Evolutionary conservation across 2,329 filamentous ascomycete genomes (phyloP), one percentile per base, ranked within the genome.

Genomic region (Lachnellula cervina): DNA sequence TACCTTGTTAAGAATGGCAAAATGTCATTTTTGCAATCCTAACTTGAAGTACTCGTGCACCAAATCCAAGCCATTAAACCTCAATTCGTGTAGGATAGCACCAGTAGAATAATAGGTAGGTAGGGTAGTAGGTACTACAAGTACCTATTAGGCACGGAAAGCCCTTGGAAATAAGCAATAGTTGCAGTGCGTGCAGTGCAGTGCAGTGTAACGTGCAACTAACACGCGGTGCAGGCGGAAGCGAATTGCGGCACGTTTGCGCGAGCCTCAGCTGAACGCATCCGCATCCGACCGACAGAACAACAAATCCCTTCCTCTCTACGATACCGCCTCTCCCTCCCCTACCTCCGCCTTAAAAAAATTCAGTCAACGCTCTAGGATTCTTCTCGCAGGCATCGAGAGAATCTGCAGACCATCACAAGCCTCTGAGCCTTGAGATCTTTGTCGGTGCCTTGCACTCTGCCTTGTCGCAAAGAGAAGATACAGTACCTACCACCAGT

Each of bases 301-400:
- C n/a, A 44, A 44, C 21, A 13, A 17, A 44, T 21, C n/a, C 13
- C 19, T 21, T n/a, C 14, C 37, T 16, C 35, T 28, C 28, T 9
- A 51, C 25, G 35, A n/a, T 37, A 40, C 7, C n/a, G n/a, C n/a
- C 23, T 13, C 49, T 21, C 14, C 37, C n/a, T 23, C 17, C 28
- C 17, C 38, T n/a, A n/a, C 34, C 48, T 19, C 34, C 34, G 17
- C 32, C 32, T 14, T 11, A 11, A 17, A 25, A 37, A 19, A n/a
- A n/a, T n/a, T 19, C 23, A 19, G n/a, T 14, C 37, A 16, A n/a
- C n/a, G 2, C 25, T 16, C 19, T 38, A 19, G 19, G 34, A 28
- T 49, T 43, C 45, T 25, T 32, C 52, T 54, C 52, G 45, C 52
- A 11, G 45, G 52, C 52, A 45, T 43, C 16, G 42, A 49, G 35